phyloP scores from a whole-genome alignment of 2,329 filamentous ascomycete species.

The Penicillium sp. region DNA sequence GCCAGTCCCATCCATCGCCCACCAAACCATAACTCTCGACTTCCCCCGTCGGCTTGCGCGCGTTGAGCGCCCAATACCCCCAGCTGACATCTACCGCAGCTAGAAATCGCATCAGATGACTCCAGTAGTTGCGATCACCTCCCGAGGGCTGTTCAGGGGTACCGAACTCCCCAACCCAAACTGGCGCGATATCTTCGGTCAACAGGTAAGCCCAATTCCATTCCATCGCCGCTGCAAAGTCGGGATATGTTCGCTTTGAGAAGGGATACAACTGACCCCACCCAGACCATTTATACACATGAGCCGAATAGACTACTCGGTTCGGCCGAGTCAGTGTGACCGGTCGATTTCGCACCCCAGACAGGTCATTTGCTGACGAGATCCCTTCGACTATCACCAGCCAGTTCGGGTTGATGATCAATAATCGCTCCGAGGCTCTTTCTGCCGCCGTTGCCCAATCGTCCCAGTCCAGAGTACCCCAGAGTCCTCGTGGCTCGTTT shows the following conservation, averaged over 20 bases:
- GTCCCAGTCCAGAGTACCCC: slow-evolving; percentile 69
- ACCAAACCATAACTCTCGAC: slow-evolving; percentile 64
- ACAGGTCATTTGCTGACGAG: slow-evolving; percentile 67
- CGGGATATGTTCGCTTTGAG: slow-evolving; percentile 60
- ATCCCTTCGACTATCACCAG: slow-evolving; percentile 69
- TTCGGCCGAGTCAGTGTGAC: slow-evolving; percentile 58
- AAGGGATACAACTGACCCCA: slow-evolving; percentile 67
- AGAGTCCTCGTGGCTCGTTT: slow-evolving; percentile 69
- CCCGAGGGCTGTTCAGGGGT: slow-evolving; percentile 56
- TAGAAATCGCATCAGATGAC: slow-evolving; percentile 62
- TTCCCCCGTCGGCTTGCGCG: slow-evolving; percentile 61
- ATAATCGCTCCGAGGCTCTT: slow-evolving; percentile 61
- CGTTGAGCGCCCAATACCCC: slow-evolving; percentile 71
- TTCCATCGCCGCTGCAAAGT: slow-evolving; percentile 65
- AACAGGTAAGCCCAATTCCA: slow-evolving; percentile 68
- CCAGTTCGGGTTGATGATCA: slow-evolving; percentile 64
- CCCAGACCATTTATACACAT: slow-evolving; percentile 71
- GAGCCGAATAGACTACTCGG: slow-evolving; percentile 66
- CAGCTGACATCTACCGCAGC: slow-evolving; percentile 63
- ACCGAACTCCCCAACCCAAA: slow-evolving; percentile 71
- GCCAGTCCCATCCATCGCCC: slow-evolving; percentile 61
- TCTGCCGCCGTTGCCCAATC: slow-evolving; percentile 67
- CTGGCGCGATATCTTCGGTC: slow-evolving; percentile 57
- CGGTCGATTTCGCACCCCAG: slow-evolving; percentile 57
- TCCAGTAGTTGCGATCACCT: slow-evolving; percentile 67